Base-by-base conservation (phyloP, 2,329 filamentous ascomycete species). In the Microcyclosporella mali region DNA sequence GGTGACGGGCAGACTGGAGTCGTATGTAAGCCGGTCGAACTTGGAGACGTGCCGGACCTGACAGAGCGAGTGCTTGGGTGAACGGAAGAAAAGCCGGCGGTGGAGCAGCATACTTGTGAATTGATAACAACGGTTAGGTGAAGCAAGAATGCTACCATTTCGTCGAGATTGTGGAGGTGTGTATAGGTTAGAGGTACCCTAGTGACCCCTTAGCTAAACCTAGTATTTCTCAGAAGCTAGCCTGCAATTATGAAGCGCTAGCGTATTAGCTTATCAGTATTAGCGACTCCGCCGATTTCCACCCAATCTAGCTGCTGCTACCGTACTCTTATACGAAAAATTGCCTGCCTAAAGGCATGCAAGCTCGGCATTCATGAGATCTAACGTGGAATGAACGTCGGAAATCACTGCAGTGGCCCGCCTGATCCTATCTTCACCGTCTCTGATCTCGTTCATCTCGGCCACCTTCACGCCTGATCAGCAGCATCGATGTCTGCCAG, bases 181-280 rank as follows among this genome's bases (percentile, higher is more conserved):
- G 89, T 0, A 98, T 98, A 60, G 82, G 88, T 53, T 95, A 92
- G 2, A 98, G 98, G 48, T 97, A 90, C 0, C 94, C 89, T 0
- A 95, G 88, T 0, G 92, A 92, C 2, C 70, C 90, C 2, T 95
- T 92, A 63, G 92, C 88, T n/a, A n/a, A n/a, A n/a, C n/a, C n/a
- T n/a, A n/a, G n/a, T n/a, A n/a, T n/a, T n/a, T n/a, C n/a, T n/a
- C n/a, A n/a, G n/a, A n/a, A n/a, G n/a, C n/a, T n/a, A n/a, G n/a
- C n/a, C n/a, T n/a, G n/a, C n/a, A n/a, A n/a, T n/a, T n/a, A n/a
- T n/a, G n/a, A n/a, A n/a, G n/a, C n/a, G n/a, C n/a, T n/a, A n/a
- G n/a, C n/a, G n/a, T n/a, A n/a, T n/a, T n/a, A n/a, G n/a, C n/a
- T n/a, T n/a, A n/a, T n/a, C n/a, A n/a, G n/a, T n/a, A n/a, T n/a